These are phyloP conservation scores for Raphidocelis subcapitata DNA, from an alignment of 139 green algal species.

Conservation along the genomic window DNA sequence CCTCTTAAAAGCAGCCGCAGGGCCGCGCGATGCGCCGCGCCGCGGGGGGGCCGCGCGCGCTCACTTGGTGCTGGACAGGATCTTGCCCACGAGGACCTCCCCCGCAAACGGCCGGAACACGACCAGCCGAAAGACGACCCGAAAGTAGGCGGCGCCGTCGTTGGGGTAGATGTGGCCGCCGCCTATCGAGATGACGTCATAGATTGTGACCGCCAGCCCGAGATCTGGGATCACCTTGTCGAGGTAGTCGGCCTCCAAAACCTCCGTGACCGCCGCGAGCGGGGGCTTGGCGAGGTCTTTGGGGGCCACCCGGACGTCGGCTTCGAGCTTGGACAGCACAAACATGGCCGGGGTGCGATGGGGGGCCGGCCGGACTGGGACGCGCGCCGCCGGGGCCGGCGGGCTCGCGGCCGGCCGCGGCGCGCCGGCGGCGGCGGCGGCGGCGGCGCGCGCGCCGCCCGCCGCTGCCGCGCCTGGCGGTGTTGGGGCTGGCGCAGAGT, in stretches of 20 bases:
- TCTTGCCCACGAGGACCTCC: conserved; percentile 81
- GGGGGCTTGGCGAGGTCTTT: conserved; percentile 65
- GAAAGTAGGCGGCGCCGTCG: conserved; percentile 77
- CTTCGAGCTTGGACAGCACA: conserved; percentile 60
- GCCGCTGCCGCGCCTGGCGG: too few species aligned
- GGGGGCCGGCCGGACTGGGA: too few species aligned
- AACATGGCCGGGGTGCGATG: too few species aligned
- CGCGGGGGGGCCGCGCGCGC: too few species aligned
- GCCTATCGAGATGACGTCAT: conserved; percentile 80
- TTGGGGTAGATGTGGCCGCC: conserved; percentile 83
- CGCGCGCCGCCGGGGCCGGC: too few species aligned
- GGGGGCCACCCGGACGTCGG: conserved; percentile 73
- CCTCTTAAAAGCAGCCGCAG: too few species aligned
- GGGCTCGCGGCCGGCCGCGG: too few species aligned
- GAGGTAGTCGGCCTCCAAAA: conserved; percentile 69
- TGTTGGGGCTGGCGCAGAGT: too few species aligned
- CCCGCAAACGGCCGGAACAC: conserved; percentile 88
- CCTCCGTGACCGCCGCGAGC: conserved; percentile 63
- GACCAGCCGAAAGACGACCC: conserved; percentile 76
- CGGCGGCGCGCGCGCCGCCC: too few species aligned
- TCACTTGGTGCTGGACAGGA: conserved; percentile 64
- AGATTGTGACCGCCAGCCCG: conserved; percentile 84
- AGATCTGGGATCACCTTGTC: conserved; percentile 80
- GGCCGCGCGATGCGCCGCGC: too few species aligned
- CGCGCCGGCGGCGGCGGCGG: too few species aligned